Evolutionary conservation across 441 rosid genomes (phyloP).

Genomic region (Populus hybrid): DNA sequence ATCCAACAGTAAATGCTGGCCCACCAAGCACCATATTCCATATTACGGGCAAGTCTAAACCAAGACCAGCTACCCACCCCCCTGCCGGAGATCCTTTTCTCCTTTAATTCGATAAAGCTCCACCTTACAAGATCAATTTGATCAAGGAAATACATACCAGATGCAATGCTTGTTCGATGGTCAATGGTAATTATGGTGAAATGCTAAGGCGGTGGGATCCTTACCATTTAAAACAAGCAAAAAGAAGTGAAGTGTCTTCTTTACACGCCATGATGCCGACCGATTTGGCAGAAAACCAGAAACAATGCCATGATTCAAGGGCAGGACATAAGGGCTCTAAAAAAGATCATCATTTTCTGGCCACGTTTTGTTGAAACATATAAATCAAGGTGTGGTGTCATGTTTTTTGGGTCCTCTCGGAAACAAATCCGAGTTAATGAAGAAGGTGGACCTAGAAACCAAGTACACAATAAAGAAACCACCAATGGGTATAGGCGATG

Average conservation of each 20-base stretch:
- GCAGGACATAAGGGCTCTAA: background rate
- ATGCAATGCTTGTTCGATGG: background rate
- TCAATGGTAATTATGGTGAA: background rate
- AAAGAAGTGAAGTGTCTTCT: background rate
- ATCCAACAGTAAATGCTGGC: too few relatives aligned
- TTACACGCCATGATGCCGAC: background rate
- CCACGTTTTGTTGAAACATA: background rate
- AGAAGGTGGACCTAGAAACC: background rate
- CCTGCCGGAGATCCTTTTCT: background rate
- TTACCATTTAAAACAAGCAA: background rate
- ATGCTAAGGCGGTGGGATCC: background rate
- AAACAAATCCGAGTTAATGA: background rate
- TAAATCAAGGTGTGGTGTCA: background rate
- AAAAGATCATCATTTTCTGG: background rate
- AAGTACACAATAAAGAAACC: background rate
- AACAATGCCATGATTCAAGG: slow-evolving; percentile 6
- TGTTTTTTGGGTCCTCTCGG: background rate
- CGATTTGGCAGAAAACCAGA: background rate
- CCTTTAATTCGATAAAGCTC: background rate
- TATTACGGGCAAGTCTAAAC: too few relatives aligned
- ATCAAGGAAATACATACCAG: too few relatives aligned
- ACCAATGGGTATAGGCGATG: background rate
- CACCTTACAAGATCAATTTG: background rate
- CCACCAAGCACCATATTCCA: too few relatives aligned
- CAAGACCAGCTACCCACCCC: too few relatives aligned